These are phyloP conservation scores for Boletales sp. DNA, from an alignment of 768 basidiomycete species.

Conservation along the genomic window DNA sequence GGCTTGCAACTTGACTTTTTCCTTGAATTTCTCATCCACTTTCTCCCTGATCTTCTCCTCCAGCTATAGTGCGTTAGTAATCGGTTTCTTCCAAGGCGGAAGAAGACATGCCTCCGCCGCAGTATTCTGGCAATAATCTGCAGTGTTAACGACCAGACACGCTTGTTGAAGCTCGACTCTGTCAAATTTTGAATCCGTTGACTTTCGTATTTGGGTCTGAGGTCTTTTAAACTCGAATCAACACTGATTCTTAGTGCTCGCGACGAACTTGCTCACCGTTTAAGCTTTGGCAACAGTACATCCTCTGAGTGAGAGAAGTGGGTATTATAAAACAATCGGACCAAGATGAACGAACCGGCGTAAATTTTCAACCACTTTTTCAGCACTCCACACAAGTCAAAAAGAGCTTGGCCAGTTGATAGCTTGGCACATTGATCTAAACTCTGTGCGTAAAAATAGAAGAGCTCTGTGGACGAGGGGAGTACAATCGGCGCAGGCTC, in stretches of 20 bases:
- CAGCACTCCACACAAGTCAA: slow-evolving; percentile 76
- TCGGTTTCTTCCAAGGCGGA: neutral
- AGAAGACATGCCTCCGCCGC: slow-evolving; percentile 64
- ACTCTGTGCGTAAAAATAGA: slow-evolving; percentile 95
- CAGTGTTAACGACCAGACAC: slow-evolving; percentile 92
- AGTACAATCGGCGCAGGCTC: slow-evolving; percentile 64
- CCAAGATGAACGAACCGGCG: slow-evolving; percentile 55
- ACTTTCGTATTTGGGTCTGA: slow-evolving; percentile 51
- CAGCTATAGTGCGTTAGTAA: slow-evolving; percentile 46
- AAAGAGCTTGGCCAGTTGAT: slow-evolving; percentile 79
- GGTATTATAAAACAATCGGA: neutral
- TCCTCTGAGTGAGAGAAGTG: slow-evolving; percentile 61
- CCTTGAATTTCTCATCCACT: slow-evolving; percentile 70
- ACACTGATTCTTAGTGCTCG: neutral
- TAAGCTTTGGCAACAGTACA: slow-evolving; percentile 69
- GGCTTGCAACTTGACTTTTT: slow-evolving; percentile 74
- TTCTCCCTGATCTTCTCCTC: slow-evolving; percentile 90
- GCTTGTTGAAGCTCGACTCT: slow-evolving; percentile 71
- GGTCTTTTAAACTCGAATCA: slow-evolving; percentile 32
- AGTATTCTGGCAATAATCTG: slow-evolving; percentile 94
- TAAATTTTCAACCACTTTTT: slow-evolving; percentile 95
- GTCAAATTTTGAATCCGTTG: slow-evolving; percentile 79
- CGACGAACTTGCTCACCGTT: slow-evolving; percentile 47
- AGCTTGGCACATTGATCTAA: slow-evolving; percentile 92
- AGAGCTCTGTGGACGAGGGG: slow-evolving; percentile 92